Percentiles rank a stretch among this genome's conserved stretches.
Conservation (phyloP, 106 monocot genomes). For the Vanilla planifolia region DNA sequence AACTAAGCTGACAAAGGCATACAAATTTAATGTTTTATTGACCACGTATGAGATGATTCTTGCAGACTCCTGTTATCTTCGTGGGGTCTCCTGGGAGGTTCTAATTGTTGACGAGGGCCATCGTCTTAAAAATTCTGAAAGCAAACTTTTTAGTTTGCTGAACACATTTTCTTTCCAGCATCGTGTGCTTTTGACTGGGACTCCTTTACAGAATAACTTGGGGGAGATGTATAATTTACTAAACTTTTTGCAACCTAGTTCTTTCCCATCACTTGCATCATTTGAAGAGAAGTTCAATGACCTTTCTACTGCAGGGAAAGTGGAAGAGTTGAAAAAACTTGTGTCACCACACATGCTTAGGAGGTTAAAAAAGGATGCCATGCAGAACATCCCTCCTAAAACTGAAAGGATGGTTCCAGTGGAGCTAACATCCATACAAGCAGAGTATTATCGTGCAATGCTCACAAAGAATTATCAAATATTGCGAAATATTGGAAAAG, state of each 20-base stretch:
- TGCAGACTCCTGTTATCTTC: conserved; percentile 68
- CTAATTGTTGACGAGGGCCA: conserved; percentile 95
- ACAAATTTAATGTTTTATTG: conserved; percentile 85
- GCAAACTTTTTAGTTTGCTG: conserved; percentile 85
- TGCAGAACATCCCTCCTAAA: conserved; percentile 98
- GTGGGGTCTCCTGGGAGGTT: conserved; percentile 85
- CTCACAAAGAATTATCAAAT: conserved; percentile 95
- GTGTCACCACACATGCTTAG: conserved; percentile 96
- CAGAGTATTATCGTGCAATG: conserved; percentile 95
- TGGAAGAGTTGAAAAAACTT: conserved; percentile 93
- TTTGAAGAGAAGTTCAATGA: conserved; percentile 97
- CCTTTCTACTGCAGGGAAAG: conserved; percentile 84
- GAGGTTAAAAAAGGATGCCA: conserved; percentile 89
- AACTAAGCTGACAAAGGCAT: conserved; percentile 23
- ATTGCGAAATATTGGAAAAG: conserved; percentile 83
- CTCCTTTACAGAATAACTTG: conserved; percentile 94
- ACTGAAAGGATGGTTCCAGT: conserved; percentile 92
- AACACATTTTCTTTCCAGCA: conserved; percentile 90
- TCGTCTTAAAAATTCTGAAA: conserved; percentile 84
- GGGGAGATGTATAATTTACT: conserved; percentile 96
- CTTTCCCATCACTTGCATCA: conserved; percentile 80
- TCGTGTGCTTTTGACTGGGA: conserved; percentile 88
- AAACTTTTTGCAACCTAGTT: conserved; percentile 85
- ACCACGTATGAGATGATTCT: conserved; percentile 96
- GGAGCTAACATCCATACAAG: conserved; percentile 89